Base-by-base conservation (phyloP, 441 rosid genomes). In the Erodium trifolium region DNA sequence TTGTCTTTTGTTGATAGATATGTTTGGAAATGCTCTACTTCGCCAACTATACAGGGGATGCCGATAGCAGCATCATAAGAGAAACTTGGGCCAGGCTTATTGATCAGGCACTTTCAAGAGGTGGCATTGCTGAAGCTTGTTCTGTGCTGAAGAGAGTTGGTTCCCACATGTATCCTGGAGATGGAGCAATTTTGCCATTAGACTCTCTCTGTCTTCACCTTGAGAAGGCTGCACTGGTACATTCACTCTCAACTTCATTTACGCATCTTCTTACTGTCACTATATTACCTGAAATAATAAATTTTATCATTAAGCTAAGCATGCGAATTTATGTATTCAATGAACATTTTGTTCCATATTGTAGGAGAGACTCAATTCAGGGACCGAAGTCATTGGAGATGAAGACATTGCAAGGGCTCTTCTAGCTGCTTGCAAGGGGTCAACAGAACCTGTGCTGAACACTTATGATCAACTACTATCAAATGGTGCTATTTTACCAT, bases 51-150 rank as follows among this genome's bases (percentile, higher is more conserved):
- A 81, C 94, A 27, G 97, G 96, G 68, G 98, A 92, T 77, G 80
- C 92, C 74, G 99, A 90, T 69, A 92, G 89, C 79, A 92, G 91
- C 83, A 88, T 94, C 67, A 74, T 92, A 73, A 87, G 90, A 71
- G 97, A 94, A 83, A 92, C 97, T 62, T 92, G 99, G 94, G 96
- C 92, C 77, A 82, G 97, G 78, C 85, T 94, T 34, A 83, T 94
- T 3, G 97, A 92, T 79, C 91, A 88, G 83, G 97, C 98, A 68
- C 89, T 94, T 77, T 87, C 84, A 65, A 82, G 76, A 67, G 98
- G 98, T 51, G 99, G 97, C 66, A 80, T 94, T 78, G 96, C 89
- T 14, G 99, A 94, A 80, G 97, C 97, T 12, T 92, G 94, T 82
- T 85, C 94, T 2, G 89, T 92, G 17, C 79, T 92, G 71, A 92